phyloP scores from a whole-genome alignment of 2,329 filamentous ascomycete genomes.

The Keithomyces neogunnii region DNA sequence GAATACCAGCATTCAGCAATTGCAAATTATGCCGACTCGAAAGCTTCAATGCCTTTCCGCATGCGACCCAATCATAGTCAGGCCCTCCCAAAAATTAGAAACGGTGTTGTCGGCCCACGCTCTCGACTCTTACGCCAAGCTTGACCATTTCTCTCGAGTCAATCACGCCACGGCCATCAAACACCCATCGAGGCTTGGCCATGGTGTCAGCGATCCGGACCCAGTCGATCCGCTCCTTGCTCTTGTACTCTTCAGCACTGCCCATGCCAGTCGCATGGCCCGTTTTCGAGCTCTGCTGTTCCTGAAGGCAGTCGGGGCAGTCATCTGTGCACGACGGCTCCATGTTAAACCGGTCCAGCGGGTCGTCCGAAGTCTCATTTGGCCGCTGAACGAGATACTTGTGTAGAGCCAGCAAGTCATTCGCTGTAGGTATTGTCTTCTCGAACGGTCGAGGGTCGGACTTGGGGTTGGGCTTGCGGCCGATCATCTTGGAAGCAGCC shows the following conservation, averaged over 20 bases:
- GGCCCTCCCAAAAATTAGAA: slow-evolving; percentile 21
- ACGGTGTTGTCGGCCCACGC: slow-evolving; percentile 39
- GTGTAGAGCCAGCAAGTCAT: slow-evolving; percentile 39
- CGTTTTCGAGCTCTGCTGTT: slow-evolving; percentile 27
- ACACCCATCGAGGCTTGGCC: slow-evolving; percentile 46
- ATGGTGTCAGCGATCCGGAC: slow-evolving; percentile 38
- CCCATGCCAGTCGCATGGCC: slow-evolving; percentile 34
- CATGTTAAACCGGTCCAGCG: slow-evolving; percentile 34
- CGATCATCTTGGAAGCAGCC: slow-evolving; percentile 20
- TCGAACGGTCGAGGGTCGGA: slow-evolving; percentile 39
- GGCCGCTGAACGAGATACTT: slow-evolving; percentile 32
- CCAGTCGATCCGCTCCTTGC: slow-evolving; percentile 44
- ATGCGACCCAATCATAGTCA: not conserved
- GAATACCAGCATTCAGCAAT: too few relatives aligned
- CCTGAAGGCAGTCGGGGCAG: slow-evolving; percentile 42
- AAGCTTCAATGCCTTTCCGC: not conserved
- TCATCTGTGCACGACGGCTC: slow-evolving; percentile 36
- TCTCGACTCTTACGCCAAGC: slow-evolving; percentile 44
- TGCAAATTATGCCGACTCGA: not conserved
- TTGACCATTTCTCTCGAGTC: slow-evolving; percentile 38
- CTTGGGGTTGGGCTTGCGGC: slow-evolving; percentile 30
- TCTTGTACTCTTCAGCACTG: slow-evolving; percentile 34
- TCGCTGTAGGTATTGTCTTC: slow-evolving; percentile 27
- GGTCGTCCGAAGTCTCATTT: slow-evolving; percentile 26
- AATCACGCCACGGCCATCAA: slow-evolving; percentile 48